Conservation (phyloP, 2,329 filamentous ascomycete genomes). For the Lachnellula cervina region DNA sequence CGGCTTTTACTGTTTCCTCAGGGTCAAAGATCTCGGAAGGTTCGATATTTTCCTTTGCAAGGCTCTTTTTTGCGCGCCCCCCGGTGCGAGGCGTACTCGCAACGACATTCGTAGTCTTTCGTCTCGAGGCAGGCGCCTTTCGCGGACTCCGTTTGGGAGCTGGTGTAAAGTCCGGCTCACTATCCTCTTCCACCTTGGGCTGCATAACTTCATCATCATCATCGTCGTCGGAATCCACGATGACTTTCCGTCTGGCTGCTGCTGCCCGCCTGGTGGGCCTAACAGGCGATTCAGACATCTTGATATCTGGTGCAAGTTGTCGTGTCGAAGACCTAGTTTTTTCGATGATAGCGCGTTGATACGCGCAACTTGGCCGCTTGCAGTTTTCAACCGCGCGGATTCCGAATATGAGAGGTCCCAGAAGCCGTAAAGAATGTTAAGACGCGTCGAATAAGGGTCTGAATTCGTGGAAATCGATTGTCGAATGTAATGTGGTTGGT, state of each 20-base stretch:
- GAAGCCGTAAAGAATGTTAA: neutral
- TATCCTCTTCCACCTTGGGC: conserved; percentile 55
- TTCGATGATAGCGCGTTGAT: conserved; percentile 4
- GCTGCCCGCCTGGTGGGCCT: conserved; percentile 53
- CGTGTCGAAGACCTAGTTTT: neutral
- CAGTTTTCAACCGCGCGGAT: neutral
- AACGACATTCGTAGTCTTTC: conserved; percentile 37
- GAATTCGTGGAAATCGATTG: conserved; percentile 6
- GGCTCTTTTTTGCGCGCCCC: conserved; percentile 39
- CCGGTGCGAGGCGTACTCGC: conserved; percentile 22
- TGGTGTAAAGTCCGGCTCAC: conserved; percentile 76
- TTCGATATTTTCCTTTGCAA: conserved; percentile 46
- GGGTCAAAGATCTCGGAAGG: conserved; percentile 57
- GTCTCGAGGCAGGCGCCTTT: conserved; percentile 48
- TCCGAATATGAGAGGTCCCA: neutral
- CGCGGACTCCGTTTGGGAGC: conserved; percentile 49
- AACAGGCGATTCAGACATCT: conserved; percentile 35
- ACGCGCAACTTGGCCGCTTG: neutral
- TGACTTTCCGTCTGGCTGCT: conserved; percentile 62
- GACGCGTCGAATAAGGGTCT: conserved; percentile 14
- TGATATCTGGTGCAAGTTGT: neutral
- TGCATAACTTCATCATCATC: conserved; percentile 68
- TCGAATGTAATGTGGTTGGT: conserved; percentile 6
- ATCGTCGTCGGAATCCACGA: conserved; percentile 71
- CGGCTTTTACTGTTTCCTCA: conserved; percentile 44